phyloP scores from a whole-genome alignment of 2,329 filamentous ascomycete genomes.

The Pseudogymnoascus destructans region DNA sequence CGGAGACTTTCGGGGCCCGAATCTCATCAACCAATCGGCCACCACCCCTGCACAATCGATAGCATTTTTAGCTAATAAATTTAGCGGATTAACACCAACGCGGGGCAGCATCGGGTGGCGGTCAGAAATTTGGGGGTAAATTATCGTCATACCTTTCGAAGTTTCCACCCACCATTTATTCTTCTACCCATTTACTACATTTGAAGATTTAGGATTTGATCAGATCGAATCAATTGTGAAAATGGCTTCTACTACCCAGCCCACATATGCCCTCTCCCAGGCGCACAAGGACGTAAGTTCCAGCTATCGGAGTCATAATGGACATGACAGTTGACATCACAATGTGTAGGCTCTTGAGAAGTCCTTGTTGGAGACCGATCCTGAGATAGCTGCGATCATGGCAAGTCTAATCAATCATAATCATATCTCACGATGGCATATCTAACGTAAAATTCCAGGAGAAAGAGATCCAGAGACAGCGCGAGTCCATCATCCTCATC shows the following conservation, averaged over 20 bases:
- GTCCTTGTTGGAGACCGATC: slow-evolving; percentile 79
- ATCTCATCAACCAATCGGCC: neutral
- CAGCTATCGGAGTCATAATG: slow-evolving; percentile 13
- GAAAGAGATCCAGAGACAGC: slow-evolving; percentile 90
- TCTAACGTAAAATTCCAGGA: slow-evolving; percentile 39
- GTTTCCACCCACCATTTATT: neutral
- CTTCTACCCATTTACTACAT: neutral
- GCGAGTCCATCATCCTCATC: slow-evolving; percentile 96
- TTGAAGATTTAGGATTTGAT: neutral
- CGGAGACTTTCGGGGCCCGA: neutral
- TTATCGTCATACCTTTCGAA: slow-evolving; percentile 1
- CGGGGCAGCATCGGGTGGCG: slow-evolving; percentile 3
- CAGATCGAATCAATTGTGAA: neutral
- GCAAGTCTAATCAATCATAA: slow-evolving; percentile 38
- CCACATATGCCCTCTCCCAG: slow-evolving; percentile 49
- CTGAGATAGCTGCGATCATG: slow-evolving; percentile 95
- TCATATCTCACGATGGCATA: neutral
- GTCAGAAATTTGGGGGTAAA: slow-evolving; percentile 5
- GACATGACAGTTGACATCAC: slow-evolving; percentile 26
- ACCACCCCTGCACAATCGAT: neutral
- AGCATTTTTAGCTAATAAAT: slow-evolving; percentile 3
- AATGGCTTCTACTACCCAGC: slow-evolving; percentile 15
- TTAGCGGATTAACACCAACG: slow-evolving; percentile 5
- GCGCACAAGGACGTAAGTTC: slow-evolving; percentile 50
- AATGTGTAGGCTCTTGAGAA: slow-evolving; percentile 77